phyloP scores from a whole-genome alignment of 108 stramenopile genomes.

The Conticribra weissflogii region DNA sequence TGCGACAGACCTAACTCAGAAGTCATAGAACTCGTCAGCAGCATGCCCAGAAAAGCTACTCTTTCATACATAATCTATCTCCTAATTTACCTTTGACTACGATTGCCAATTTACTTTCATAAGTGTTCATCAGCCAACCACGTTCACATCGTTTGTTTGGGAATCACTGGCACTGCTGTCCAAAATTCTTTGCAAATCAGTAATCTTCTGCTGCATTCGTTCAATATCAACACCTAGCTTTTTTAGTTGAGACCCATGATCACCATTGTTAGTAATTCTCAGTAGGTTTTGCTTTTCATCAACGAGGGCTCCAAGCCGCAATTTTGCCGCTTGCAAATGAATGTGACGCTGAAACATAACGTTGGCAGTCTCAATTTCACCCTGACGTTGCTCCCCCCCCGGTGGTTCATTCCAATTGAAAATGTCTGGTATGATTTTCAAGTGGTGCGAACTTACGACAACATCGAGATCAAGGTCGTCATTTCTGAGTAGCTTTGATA shows the following conservation, averaged over 20 bases:
- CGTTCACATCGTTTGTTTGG: no score
- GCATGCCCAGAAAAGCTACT: no score
- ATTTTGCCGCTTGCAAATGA: constrained; percentile 19
- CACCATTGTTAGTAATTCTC: background rate
- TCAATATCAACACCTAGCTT: constrained; percentile 8
- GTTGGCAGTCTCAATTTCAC: constrained; percentile 19
- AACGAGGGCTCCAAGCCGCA: constrained; percentile 12
- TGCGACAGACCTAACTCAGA: no score
- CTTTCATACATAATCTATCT: no score
- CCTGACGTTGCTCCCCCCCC: constrained; percentile 3
- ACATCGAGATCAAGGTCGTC: constrained; percentile 26
- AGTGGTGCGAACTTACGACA: constrained; percentile 17
- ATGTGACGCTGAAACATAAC: background rate
- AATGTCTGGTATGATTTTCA: constrained; percentile 27
- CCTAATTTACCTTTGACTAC: no score
- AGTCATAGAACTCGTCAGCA: no score
- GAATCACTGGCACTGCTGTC: no score
- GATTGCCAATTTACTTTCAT: no score
- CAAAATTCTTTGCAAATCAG: background rate
- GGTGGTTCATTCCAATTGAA: background rate
- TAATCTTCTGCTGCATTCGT: background rate
- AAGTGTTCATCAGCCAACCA: no score
- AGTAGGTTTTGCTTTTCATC: constrained; percentile 13
- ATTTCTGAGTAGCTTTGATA: constrained; percentile 39
- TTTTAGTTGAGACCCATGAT: background rate